A percentile compares a stretch with the other conserved stretches of the same genome.
Conservation (phyloP, 2,329 filamentous ascomycete species). For the Clonostachys rosea region DNA sequence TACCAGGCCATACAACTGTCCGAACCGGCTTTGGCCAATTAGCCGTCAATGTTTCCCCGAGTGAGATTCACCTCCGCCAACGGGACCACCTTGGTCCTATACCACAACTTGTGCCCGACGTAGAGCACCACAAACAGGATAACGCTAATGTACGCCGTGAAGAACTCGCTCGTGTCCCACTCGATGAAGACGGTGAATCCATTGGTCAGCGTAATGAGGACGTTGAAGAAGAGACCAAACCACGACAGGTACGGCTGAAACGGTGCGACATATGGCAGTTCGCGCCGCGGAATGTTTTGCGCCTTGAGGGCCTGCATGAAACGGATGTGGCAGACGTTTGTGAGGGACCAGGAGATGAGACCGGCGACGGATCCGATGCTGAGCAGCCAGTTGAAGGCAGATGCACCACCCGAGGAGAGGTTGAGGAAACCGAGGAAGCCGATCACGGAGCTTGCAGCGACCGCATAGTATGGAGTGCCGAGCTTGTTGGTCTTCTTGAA, state of each 20-base stretch:
- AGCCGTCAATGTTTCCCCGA: too few relatives aligned
- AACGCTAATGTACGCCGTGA: slow-evolving; percentile 23
- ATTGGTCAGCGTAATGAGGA: slow-evolving; percentile 61
- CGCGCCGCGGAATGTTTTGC: slow-evolving; percentile 51
- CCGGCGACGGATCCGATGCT: slow-evolving; percentile 66
- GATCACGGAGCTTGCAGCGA: slow-evolving; percentile 47
- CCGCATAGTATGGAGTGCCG: slow-evolving; percentile 60
- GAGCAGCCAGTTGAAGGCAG: slow-evolving; percentile 69
- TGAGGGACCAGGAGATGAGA: slow-evolving; percentile 67
- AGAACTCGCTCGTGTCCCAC: slow-evolving; percentile 44
- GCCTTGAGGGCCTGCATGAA: slow-evolving; percentile 57
- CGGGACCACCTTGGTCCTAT: slow-evolving; percentile 29
- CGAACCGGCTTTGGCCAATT: too few relatives aligned
- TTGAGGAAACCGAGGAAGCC: slow-evolving; percentile 66
- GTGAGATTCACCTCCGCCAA: slow-evolving; percentile 9
- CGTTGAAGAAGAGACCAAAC: slow-evolving; percentile 62
- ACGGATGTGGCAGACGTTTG: slow-evolving; percentile 58
- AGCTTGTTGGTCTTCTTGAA: slow-evolving; percentile 54
- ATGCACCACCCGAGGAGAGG: slow-evolving; percentile 49
- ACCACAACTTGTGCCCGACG: slow-evolving; percentile 53
- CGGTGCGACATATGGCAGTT: slow-evolving; percentile 56
- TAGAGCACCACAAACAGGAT: slow-evolving; percentile 59
- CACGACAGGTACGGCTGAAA: slow-evolving; percentile 60
- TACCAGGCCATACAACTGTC: too few relatives aligned
- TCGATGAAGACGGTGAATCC: slow-evolving; percentile 65